Evolutionary conservation across 345 rosid species (phyloP).

Genomic region (Eucalyptus grandis): DNA sequence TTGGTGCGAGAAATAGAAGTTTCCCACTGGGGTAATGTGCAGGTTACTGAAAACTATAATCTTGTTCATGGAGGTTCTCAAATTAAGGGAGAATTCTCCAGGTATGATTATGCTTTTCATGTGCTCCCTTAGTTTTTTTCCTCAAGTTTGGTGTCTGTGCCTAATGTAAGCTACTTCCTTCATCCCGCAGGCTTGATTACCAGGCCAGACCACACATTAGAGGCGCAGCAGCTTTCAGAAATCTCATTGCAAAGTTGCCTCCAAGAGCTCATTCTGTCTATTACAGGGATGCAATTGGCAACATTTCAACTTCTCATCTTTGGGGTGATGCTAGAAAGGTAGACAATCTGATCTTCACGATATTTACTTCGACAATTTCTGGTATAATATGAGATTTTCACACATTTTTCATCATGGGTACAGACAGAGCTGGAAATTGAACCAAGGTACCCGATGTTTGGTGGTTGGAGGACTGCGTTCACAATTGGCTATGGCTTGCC

Average conservation of each 20-base stretch:
- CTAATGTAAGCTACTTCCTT: background rate
- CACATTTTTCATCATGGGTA: slow-evolving; percentile 8
- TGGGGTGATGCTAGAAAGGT: slow-evolving; percentile 85
- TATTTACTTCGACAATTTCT: background rate
- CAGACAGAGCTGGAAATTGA: slow-evolving; percentile 84
- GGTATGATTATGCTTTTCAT: slow-evolving; percentile 15
- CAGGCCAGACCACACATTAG: slow-evolving; percentile 59
- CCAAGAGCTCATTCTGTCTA: slow-evolving; percentile 90
- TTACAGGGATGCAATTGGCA: slow-evolving; percentile 93
- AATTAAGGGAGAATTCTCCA: slow-evolving; percentile 90
- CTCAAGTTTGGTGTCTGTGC: background rate
- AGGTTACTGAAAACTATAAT: slow-evolving; percentile 77
- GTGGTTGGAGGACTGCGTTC: slow-evolving; percentile 95
- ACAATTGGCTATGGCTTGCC: slow-evolving; percentile 95
- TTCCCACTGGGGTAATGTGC: slow-evolving; percentile 96
- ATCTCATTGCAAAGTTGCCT: slow-evolving; percentile 76
- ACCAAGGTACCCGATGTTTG: slow-evolving; percentile 94
- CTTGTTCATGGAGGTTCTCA: slow-evolving; percentile 72
- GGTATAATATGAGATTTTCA: background rate
- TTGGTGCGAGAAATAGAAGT: slow-evolving; percentile 84
- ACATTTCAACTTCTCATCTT: slow-evolving; percentile 91
- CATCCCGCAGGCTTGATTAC: slow-evolving; percentile 50
- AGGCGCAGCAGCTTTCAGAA: slow-evolving; percentile 69
- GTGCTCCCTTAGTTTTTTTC: background rate
- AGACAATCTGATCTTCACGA: background rate